Evolutionary conservation across 331 rosid species (phyloP), one percentile per base, ranked within the genome.

Genomic region (Cydonia oblonga): DNA sequence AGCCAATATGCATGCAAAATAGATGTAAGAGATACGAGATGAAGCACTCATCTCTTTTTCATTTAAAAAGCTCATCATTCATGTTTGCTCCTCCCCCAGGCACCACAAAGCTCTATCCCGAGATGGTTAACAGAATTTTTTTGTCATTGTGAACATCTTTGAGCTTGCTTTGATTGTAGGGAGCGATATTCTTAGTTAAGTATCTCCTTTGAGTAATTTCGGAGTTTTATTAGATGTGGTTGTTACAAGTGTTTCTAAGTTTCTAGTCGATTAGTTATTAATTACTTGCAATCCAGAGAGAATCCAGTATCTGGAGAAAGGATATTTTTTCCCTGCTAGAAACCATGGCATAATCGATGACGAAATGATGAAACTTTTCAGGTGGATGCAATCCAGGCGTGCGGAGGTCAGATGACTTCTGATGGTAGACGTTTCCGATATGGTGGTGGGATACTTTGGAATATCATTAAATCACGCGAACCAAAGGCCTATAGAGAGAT

Each of bases 381-480:
- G 97, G 98, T 90, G 77, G 90, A 90, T 76, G 95, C 90, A 52
- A 76, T 93, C 72, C 90, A 89, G 75, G 78, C 93, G 54, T 90
- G 96, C 68, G 98, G 98, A 66, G 98, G 93, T 73, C 97, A 93
- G 88, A 81, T 69, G 90, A 89, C 93, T 72, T 82, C 81, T 40
- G 93, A 90, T 83, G 96, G 96, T 18, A 83, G 76, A 57, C 96
- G 97, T 23, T 73, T 46, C 28, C 81, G 92, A 60, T 86, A 84
- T 3, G 98, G 98, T 32, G 98, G 97, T 73, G 98, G 98, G 67
- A 69, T 93, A 66, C 80, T 93, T 80, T 93, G 97, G 98, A 78
- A 69, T 81, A 88, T 91, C 81, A 82, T 93, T 13, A 93, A 90
- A 87, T 51, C 69, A 75, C 90, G 92, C 67, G 98, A 90, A 60